Percentiles rank a stretch among this genome's conserved stretches.
Evolutionary conservation across 306 rosid genomes (phyloP).

Genomic region (Cicer bijugum): DNA sequence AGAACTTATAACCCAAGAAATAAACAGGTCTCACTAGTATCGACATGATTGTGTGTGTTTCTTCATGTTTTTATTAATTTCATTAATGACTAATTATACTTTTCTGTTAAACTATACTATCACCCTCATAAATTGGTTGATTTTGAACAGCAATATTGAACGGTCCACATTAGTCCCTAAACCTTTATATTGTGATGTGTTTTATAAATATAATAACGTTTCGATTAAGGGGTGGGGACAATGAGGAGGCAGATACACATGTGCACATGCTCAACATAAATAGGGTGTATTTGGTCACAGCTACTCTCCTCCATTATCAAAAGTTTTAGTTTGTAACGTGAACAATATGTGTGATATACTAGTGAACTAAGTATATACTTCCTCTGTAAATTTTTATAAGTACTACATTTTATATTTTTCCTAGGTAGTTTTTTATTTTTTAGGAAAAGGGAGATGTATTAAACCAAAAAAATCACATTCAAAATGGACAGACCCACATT

Average conservation of each 20-base stretch:
- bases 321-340: not conserved
- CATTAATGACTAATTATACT: conserved; percentile 37
- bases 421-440: no score
- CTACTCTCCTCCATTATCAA: conserved; percentile 39
- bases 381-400: no score
- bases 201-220: not conserved
- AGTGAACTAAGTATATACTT: no score
- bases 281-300: conserved; percentile 39
- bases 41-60: conserved; percentile 12
- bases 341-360: no score
- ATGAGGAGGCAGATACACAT: not conserved
- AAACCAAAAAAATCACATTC: no score
- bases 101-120: conserved; percentile 38
- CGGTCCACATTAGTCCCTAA: conserved; percentile 21
- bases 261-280: conserved; percentile 45
- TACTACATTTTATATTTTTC: no score
- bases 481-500: no score
- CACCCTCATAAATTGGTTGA: conserved; percentile 34
- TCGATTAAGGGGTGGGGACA: conserved; percentile 22
- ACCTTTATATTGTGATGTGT: not conserved
- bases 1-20: conserved; percentile 1
- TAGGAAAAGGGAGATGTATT: no score
- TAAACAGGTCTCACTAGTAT: conserved; percentile 22
- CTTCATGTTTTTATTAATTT: conserved; percentile 6
- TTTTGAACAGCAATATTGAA: conserved; percentile 12